These are phyloP conservation scores for Lachancea lanzarotensis DNA, from an alignment of 805 yeast species.

Conservation along the genomic window DNA sequence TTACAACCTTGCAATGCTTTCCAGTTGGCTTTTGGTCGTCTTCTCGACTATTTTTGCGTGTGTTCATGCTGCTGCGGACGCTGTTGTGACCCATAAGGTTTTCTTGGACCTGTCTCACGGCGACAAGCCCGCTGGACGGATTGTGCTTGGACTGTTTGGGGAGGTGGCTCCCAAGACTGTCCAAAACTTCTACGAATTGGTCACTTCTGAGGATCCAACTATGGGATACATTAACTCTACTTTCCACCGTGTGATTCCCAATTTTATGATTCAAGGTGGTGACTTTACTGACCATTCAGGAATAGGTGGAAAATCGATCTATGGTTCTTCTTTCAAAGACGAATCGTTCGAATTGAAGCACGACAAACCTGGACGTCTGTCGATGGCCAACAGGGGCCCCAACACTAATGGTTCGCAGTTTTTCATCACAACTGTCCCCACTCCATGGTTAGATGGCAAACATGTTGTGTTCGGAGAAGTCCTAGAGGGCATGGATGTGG, in stretches of 20 bases:
- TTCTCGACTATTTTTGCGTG: slow-evolving; percentile 11
- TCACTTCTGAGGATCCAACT: slow-evolving; percentile 66
- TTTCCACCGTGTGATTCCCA: slow-evolving; percentile 68
- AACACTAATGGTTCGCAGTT: slow-evolving; percentile 91
- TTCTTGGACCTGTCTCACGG: slow-evolving; percentile 83
- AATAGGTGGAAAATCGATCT: slow-evolving; percentile 69
- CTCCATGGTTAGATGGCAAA: slow-evolving; percentile 87
- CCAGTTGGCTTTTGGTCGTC: not conserved
- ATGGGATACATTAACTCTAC: slow-evolving; percentile 55
- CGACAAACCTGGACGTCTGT: slow-evolving; percentile 59
- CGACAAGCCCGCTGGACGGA: slow-evolving; percentile 67
- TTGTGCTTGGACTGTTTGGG: slow-evolving; percentile 84
- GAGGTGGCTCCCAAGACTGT: slow-evolving; percentile 81
- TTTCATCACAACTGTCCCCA: slow-evolving; percentile 77
- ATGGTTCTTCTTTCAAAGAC: slow-evolving; percentile 60
- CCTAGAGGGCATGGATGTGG: slow-evolving; percentile 77
- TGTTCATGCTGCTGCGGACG: slow-evolving; percentile 24
- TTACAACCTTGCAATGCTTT: not conserved
- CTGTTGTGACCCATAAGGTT: slow-evolving; percentile 63
- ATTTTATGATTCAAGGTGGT: slow-evolving; percentile 78
- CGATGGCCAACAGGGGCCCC: slow-evolving; percentile 77
- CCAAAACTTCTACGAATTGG: slow-evolving; percentile 77
- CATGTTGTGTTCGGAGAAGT: slow-evolving; percentile 98
- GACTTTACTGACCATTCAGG: slow-evolving; percentile 68
- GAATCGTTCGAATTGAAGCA: slow-evolving; percentile 65